A percentile compares a stretch with the other conserved stretches of the same genome.
Conservation (phyloP, 2,329 filamentous ascomycete species). For the Xylariaceae sp. region DNA sequence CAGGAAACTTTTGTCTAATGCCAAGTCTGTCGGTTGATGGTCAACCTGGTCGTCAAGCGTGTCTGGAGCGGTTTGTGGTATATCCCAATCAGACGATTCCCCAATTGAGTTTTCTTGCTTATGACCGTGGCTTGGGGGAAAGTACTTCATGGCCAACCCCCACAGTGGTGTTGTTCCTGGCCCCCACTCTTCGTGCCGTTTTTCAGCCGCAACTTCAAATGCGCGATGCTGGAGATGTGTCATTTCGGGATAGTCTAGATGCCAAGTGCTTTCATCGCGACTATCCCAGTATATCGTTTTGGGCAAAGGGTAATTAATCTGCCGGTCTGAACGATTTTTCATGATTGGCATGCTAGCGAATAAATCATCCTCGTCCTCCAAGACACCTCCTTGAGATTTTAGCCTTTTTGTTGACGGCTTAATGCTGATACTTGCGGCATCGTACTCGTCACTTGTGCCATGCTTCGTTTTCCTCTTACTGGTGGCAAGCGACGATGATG, state of each 20-base stretch:
- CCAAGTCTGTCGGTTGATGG: constrained; percentile 37
- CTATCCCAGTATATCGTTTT: constrained; percentile 57
- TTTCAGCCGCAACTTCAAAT: constrained; percentile 49
- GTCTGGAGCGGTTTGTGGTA: constrained; percentile 25
- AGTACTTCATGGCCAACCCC: constrained; percentile 56
- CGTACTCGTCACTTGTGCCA: constrained; percentile 51
- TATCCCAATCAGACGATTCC: constrained; percentile 30
- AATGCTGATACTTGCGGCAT: constrained; percentile 30
- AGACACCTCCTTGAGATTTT: constrained; percentile 45
- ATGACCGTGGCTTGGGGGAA: constrained; percentile 42
- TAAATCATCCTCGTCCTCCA: constrained; percentile 43
- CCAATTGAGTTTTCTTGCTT: constrained; percentile 23
- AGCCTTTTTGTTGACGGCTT: constrained; percentile 54
- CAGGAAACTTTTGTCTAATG: constrained; percentile 36
- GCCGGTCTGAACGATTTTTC: constrained; percentile 49
- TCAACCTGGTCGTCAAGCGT: constrained; percentile 28
- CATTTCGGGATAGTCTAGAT: constrained; percentile 61
- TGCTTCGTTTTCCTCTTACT: constrained; percentile 55
- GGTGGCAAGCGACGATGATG: constrained; percentile 37
- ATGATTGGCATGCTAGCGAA: constrained; percentile 48
- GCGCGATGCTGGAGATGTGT: constrained; percentile 55
- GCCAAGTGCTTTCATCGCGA: constrained; percentile 52
- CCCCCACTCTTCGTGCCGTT: constrained; percentile 50
- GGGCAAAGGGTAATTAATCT: constrained; percentile 53
- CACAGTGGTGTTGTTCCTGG: constrained; percentile 50